Evolutionary conservation across 164 flowering plant species (phyloP).

Genomic region (Kingdonia uniflora): DNA sequence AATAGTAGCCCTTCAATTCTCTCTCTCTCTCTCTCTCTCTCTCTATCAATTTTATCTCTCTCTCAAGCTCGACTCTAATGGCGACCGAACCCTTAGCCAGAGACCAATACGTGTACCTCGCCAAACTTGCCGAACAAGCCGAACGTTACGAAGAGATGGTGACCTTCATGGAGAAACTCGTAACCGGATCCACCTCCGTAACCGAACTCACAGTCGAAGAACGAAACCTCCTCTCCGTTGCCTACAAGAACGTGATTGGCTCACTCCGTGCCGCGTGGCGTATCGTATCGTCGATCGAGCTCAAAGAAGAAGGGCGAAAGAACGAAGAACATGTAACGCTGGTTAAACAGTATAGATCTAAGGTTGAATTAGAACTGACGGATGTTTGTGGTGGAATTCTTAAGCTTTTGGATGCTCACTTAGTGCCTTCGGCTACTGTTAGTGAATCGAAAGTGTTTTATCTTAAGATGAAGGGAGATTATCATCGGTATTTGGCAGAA

Average conservation of each 20-base stretch:
- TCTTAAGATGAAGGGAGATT: constrained; percentile 87
- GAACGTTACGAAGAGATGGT: constrained; percentile 92
- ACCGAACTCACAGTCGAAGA: constrained; percentile 72
- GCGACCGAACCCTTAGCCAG: constrained; percentile 37
- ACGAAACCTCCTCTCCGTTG: constrained; percentile 75
- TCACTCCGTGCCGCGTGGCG: constrained; percentile 84
- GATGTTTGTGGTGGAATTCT: constrained; percentile 50
- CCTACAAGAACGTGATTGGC: constrained; percentile 83
- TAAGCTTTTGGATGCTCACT: constrained; percentile 40
- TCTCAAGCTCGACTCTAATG: constrained; percentile 6
- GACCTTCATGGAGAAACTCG: constrained; percentile 63
- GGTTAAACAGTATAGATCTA: constrained; percentile 57
- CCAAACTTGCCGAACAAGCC: constrained; percentile 76
- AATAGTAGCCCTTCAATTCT: no score
- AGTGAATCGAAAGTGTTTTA: constrained; percentile 72
- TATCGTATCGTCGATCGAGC: constrained; percentile 80
- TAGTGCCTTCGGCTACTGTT: constrained; percentile 40
- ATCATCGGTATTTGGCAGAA: constrained; percentile 69
- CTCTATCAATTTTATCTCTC: background rate
- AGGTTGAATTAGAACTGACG: constrained; percentile 51
- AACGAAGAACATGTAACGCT: constrained; percentile 58
- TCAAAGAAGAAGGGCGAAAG: constrained; percentile 69
- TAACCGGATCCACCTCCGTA: constrained; percentile 24
- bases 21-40: background rate
- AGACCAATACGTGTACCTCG: constrained; percentile 63